Base-by-base conservation (phyloP, 1,284 basidiomycete genomes). In the Mycosarcoma maydis region DNA sequence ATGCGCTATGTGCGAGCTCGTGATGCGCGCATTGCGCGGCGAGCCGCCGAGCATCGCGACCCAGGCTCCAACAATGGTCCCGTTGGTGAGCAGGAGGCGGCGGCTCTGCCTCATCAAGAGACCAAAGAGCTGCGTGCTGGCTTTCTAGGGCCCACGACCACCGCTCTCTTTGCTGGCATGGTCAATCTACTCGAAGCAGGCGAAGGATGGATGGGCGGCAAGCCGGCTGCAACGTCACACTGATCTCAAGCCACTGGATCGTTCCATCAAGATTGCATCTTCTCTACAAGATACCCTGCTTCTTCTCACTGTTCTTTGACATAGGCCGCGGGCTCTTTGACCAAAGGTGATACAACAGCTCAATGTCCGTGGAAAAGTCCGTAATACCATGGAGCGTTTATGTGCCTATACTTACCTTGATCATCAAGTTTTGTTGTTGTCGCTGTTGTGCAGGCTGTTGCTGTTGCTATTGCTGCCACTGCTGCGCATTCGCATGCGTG, bases 191-290 rank as follows among this genome's bases (percentile, higher is more conserved):
- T 79, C 22, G 77, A 79, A 57, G 71, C 73, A 19, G 69, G 72
- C 46, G 77, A 79, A 50, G 62, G 60, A 16, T 78, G 77, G 77
- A 68, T 78, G 24, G 75, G 75, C 24, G 75, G 75, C 36, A 67
- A 72, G 45, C 56, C 51, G 16, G 24, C 55, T 22, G 49, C 42
- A 27, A 45, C 60, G 32, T 55, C 40, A 16, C 20, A 37, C 13
- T 39, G 22, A 33, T 4, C 24, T n/a, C 36, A 17, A 13, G 14
- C 24, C 10, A 11, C 10, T 14, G 13, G 11, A 16, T 16, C n/a
- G 6, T 6, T 16, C 7, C n/a, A 11, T 34, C 33, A 34, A 14
- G 6, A 16, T 34, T 9, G 7, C n/a, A 34, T 34, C 36, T 19
- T 19, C 8, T 20, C n/a, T n/a, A n/a, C n/a, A n/a, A n/a, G n/a